Evolutionary conservation across 768 basidiomycete genomes (phyloP), one percentile per base, ranked within the genome.

Genomic region (Tubosaeta sp.): DNA sequence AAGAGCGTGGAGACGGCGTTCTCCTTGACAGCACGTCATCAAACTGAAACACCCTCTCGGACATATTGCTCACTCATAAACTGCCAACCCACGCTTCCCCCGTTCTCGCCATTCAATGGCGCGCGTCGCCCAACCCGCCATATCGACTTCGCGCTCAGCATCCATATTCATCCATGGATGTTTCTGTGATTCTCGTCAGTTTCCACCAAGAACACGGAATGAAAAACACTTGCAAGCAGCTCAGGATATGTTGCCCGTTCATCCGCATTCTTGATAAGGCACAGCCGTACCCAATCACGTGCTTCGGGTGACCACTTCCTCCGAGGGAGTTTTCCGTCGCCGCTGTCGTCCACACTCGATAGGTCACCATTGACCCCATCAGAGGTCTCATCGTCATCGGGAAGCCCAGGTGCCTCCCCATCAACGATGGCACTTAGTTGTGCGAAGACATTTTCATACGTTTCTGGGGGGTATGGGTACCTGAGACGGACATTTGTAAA

Each of bases 381-480:
- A 19, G 43, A 39, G 9, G 22, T 41, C 16, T 57, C 60, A 1
- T 73, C 74, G 1, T 82, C 78, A 17, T 80, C 81, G 0, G 95
- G 95, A 31, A 99, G 72, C 33, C 83, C 83, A 5, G 95, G 95
- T 10, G 94, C 88, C 51, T 93, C 90, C 1, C 94, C 95, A 57
- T 97, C 86, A 3, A 99, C 94, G 56, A 99, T 99, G 4, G 95
- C 95, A n/a, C 87, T 91, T 37, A 89, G 73, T 66, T 99, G 95
- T 2, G 95, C 95, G 71, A 99, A 97, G 14, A 97, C 94, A 67
- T 97, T 97, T 53, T 85, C 82, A 68, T 97, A 99, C 7, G 93
- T 95, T 73, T 98, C 95, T 26, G 95, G 95, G 29, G 95, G 95
- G 65, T 97, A 99, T 2, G 95, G 95, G 69, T 99, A 98, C 64